Conservation (phyloP, 2,329 filamentous ascomycete genomes). For the Coniochaeta sp. region DNA sequence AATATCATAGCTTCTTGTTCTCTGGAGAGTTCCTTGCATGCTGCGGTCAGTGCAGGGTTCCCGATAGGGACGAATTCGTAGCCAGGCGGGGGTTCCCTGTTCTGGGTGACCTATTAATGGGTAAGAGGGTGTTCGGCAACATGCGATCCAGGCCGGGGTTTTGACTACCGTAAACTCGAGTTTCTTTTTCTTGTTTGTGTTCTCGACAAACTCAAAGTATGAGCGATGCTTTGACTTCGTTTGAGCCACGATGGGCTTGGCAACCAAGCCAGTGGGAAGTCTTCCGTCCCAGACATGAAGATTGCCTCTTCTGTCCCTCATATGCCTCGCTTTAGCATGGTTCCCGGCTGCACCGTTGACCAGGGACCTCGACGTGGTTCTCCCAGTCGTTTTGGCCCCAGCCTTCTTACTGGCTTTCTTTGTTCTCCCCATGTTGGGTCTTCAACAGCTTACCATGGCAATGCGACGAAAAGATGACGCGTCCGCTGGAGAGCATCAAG, state of each 20-base stretch:
- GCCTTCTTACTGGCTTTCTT: neutral
- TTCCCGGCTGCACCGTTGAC: slow-evolving; percentile 9
- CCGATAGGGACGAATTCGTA: slow-evolving; percentile 57
- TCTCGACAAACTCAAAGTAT: slow-evolving; percentile 58
- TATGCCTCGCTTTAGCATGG: slow-evolving; percentile 23
- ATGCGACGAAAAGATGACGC: neutral
- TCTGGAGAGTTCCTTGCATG: slow-evolving; percentile 58
- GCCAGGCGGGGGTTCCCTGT: slow-evolving; percentile 46
- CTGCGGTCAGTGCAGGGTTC: slow-evolving; percentile 50
- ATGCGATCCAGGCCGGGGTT: slow-evolving; percentile 4
- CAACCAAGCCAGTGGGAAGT: slow-evolving; percentile 18
- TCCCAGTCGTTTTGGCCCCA: neutral
- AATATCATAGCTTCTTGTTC: slow-evolving; percentile 57
- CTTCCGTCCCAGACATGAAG: slow-evolving; percentile 16
- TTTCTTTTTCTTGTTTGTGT: slow-evolving; percentile 57
- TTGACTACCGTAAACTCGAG: slow-evolving; percentile 51
- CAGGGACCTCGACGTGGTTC: neutral
- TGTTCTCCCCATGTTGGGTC: neutral
- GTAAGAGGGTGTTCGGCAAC: slow-evolving; percentile 17
- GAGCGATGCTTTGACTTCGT: slow-evolving; percentile 49
- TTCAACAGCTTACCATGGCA: neutral
- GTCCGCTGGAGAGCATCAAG: neutral
- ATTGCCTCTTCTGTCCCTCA: slow-evolving; percentile 16
- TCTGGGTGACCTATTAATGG: slow-evolving; percentile 39
- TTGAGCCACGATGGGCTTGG: slow-evolving; percentile 17